Evolutionary conservation across 2,329 filamentous ascomycete genomes (phyloP), one percentile per base, ranked within the genome.

Genomic region (Aspergillus transmontanensis): DNA sequence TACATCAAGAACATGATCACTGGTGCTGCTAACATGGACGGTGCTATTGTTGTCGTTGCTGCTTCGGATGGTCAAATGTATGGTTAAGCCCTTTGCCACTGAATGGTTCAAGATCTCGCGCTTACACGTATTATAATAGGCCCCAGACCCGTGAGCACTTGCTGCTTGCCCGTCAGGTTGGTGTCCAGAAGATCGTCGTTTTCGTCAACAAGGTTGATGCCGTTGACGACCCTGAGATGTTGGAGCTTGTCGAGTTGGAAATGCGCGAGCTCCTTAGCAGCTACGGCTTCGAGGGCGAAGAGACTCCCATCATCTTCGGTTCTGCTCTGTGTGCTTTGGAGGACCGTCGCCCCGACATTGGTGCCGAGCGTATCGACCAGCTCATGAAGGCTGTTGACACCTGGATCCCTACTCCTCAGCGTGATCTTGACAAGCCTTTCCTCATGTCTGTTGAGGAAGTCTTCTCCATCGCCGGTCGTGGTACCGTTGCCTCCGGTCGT

Each of bases 1-100:
- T 99, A 99, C 87, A 98, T 99, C 86, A 99, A 99, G 89, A 99
- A 99, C 90, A 99, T 99, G 95, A 99, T 99, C 81, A 99, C 95
- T 71, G 95, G 95, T 89, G 94, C 95, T 68, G 94, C 96, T 75
- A 96, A 93, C 86, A 99, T 99, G 95, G 95, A 99, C 75, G 95
- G 95, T 75, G 94, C 95, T 75, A 94, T 99, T 79, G 97, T 99
- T 75, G 95, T 99, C 71, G 96, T 99, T 74, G 96, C 96, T 73
- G 95, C 95, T 72, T 97, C 93, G 43, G 95, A 99, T 79, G 95
- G 95, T 79, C 96, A 99, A 85, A 99, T 99, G 95, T 86, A 81
- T 65, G 82, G 58, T 62, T 54, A 39, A 61, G 41, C 45, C 12
- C 62, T 21, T 30, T 34, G 12, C 14, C 11, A 19, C 30, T 23